Percentiles rank a stretch among this genome's conserved stretches.
Conservation (phyloP, 2,329 filamentous ascomycete species). For the Biscogniauxia marginata region DNA sequence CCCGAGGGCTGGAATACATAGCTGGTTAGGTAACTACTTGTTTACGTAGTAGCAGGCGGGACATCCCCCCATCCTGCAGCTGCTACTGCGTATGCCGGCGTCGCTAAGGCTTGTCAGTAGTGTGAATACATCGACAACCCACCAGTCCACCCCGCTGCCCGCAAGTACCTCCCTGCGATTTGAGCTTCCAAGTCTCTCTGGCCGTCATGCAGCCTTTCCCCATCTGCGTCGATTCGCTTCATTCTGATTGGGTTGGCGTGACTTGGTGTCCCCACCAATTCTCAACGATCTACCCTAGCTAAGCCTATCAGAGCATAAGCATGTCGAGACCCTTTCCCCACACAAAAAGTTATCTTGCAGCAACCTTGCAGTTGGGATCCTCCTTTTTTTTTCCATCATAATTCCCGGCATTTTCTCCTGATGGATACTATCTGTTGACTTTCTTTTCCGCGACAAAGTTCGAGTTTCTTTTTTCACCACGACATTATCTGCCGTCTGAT, state of each 20-base stretch:
- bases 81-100: neutral
- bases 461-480: neutral
- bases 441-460: neutral
- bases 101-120: neutral
- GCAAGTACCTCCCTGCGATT: neutral
- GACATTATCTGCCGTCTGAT: neutral
- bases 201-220: slow-evolving; percentile 1
- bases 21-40: neutral
- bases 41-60: neutral
- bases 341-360: slow-evolving; percentile 17
- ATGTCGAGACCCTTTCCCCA: slow-evolving; percentile 27
- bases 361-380: slow-evolving; percentile 18
- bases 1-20: too few relatives aligned
- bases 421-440: neutral
- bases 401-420: neutral
- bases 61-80: neutral
- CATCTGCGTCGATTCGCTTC: slow-evolving; percentile 9
- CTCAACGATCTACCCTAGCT: slow-evolving; percentile 45
- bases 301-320: slow-evolving; percentile 28
- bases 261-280: slow-evolving; percentile 18
- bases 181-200: neutral
- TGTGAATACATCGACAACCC: neutral
- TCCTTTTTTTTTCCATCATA: slow-evolving; percentile 3
- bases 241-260: slow-evolving; percentile 17
- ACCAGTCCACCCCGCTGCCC: neutral